These are phyloP conservation scores for Myrica gale DNA, from an alignment of 306 rosid species.

Conservation along the genomic window DNA sequence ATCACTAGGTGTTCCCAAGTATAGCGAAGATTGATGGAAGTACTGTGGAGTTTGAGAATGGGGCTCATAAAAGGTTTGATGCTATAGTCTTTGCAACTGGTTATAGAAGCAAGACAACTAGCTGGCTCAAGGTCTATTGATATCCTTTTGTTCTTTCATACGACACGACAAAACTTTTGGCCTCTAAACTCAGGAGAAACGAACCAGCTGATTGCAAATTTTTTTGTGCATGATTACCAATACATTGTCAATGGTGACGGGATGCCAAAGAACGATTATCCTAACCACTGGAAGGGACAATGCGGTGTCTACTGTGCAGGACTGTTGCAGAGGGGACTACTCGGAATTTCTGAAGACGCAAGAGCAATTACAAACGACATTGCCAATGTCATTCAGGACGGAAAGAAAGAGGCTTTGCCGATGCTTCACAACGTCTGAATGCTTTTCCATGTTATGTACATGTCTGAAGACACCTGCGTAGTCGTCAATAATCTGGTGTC, in stretches of 20 bases:
- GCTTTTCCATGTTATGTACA: too few species aligned
- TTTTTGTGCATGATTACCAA: constrained; percentile 34
- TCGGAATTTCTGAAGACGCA: constrained; percentile 54
- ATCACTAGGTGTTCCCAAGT: constrained; percentile 44
- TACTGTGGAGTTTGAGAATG: constrained; percentile 37
- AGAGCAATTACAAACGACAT: constrained; percentile 42
- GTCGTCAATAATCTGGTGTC: too few species aligned
- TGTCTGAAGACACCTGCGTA: too few species aligned
- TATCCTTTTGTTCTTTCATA: too few species aligned
- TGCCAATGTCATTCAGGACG: not conserved
- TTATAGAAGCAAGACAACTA: constrained; percentile 44
- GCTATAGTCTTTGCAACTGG: constrained; percentile 67
- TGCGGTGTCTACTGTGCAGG: constrained; percentile 55
- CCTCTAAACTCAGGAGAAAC: too few species aligned
- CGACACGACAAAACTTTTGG: too few species aligned
- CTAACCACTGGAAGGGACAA: constrained; percentile 64
- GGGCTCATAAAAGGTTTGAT: constrained; percentile 37
- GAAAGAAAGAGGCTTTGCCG: not conserved
- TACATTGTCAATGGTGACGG: constrained; percentile 42
- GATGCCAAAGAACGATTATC: constrained; percentile 42
- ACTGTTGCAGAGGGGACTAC: constrained; percentile 46
- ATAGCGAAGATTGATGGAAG: constrained; percentile 38
- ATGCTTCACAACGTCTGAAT: too few species aligned
- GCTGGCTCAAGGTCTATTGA: constrained; percentile 55
- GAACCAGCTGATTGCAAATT: not conserved